Evolutionary conservation across 352 stramenopile genomes (phyloP), one percentile per base, ranked within the genome.

Genomic region (Globisporangium irregulare): DNA sequence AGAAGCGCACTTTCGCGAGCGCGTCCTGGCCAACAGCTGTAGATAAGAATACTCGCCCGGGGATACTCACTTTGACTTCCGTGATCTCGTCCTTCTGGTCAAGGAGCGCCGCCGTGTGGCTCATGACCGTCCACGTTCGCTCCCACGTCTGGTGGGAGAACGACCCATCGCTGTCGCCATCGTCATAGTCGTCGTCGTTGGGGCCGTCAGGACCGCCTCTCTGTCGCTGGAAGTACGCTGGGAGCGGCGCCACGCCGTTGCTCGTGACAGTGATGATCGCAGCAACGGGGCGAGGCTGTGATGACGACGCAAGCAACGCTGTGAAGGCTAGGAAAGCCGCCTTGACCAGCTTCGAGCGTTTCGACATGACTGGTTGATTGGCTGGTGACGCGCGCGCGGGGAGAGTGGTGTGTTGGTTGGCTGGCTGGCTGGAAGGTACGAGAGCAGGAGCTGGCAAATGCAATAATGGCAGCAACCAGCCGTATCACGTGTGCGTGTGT

Each of bases 11-110:
- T 41, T 56, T 59, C 29, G 41, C 61, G 41, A 66, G 46, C 9
- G 46, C 46, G 15, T 34, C 57, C 15, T 62, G 57, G 12, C n/a
- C 34, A 86, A 69, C 12, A 73, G 62, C 20, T 75, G 65, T 22
- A 62, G 81, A 78, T 51, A 90, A 72, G 53, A 90, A 90, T 10
- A 90, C 79, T 64, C 74, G 78, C n/a, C 79, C 79, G 29, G 81
- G 81, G 15, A 90, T 57, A 18, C 74, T 75, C 38, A 90, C 60
- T 62, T 84, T 81, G 27, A 90, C 65, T 61, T 79, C 69, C 65
- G 80, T 62, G 34, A 86, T 67, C 64, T 80, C 70, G 43, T 76
- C 72, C 14, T 25, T 46, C 9, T 46, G 32, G 22, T 51, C 34
- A 6, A 48, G 8, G 12, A 22, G 22, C 34, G 57, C 18, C 22